Conservation (phyloP, 73 alveolate species). For the Vitrella brassicaformis region DNA sequence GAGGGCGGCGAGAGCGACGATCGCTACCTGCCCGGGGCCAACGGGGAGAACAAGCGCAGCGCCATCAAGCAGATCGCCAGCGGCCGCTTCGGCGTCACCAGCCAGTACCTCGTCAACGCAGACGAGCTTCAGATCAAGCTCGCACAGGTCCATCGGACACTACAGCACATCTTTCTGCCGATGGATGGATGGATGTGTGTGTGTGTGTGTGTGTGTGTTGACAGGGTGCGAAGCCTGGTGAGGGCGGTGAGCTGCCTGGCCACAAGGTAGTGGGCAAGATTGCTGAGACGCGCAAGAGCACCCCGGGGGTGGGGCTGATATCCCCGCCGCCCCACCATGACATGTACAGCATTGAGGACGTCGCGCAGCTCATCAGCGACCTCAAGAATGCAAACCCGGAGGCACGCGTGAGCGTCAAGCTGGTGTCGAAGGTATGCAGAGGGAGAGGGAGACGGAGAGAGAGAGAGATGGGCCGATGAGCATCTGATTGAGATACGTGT, state of each 20-base stretch:
- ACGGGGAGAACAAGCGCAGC: background rate
- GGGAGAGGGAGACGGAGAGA: no score
- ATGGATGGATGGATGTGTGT: no score
- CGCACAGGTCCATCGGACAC: constrained; percentile 10
- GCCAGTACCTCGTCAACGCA: constrained; percentile 29
- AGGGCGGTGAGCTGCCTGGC: constrained; percentile 45
- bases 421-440: background rate
- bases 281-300: constrained; percentile 37
- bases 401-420: constrained; percentile 15
- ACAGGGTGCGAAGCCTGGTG: constrained; percentile 46
- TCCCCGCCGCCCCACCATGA: constrained; percentile 43
- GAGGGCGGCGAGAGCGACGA: constrained; percentile 36
- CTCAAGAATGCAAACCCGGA: constrained; percentile 35
- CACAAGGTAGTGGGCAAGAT: constrained; percentile 44
- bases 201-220: no score
- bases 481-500: no score
- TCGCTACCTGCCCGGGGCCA: background rate
- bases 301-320: constrained; percentile 41
- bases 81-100: constrained; percentile 44
- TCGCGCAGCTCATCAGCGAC: constrained; percentile 36
- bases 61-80: constrained; percentile 23
- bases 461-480: no score
- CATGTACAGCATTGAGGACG: constrained; percentile 43
- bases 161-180: background rate
- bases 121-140: constrained; percentile 14